phyloP scores from a whole-genome alignment of 1,284 basidiomycete species.

The Fomitopsis palustris region DNA sequence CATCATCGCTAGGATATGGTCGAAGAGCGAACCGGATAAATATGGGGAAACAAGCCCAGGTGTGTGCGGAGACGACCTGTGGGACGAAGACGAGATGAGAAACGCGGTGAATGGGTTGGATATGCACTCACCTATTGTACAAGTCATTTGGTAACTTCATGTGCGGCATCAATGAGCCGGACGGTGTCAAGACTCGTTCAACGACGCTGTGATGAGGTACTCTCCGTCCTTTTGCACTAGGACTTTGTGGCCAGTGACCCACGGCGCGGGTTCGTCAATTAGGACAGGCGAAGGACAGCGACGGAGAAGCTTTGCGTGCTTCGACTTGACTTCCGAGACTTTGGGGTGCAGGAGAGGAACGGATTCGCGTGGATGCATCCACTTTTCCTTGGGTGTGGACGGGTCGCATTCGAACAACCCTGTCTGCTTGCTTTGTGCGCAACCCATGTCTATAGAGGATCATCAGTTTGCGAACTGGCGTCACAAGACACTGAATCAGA shows the following conservation, averaged over 20 bases:
- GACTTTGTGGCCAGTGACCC: conserved; percentile 27
- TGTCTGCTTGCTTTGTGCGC: conserved; percentile 40
- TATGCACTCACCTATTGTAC: neutral
- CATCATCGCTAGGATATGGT: neutral
- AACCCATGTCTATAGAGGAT: conserved; percentile 31
- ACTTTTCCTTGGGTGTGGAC: neutral
- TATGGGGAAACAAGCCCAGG: neutral
- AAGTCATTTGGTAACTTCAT: neutral
- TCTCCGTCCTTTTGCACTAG: conserved; percentile 24
- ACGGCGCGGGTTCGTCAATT: conserved; percentile 29
- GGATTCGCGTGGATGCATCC: conserved; percentile 1
- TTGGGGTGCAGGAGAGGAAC: conserved; percentile 8
- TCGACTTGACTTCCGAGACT: conserved; percentile 12
- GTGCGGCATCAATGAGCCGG: neutral
- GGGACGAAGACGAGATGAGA: neutral
- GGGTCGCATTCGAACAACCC: conserved; percentile 16
- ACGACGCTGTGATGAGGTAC: conserved; percentile 17
- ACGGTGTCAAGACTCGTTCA: neutral
- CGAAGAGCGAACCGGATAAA: neutral
- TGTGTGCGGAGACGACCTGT: neutral
- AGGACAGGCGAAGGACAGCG: conserved; percentile 26
- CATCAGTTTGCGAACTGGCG: no score
- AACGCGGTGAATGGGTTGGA: neutral
- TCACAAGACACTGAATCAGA: neutral
- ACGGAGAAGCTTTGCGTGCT: conserved; percentile 4